Conservation (phyloP, 352 stramenopile genomes). For the Phytophthora cryptogea region DNA sequence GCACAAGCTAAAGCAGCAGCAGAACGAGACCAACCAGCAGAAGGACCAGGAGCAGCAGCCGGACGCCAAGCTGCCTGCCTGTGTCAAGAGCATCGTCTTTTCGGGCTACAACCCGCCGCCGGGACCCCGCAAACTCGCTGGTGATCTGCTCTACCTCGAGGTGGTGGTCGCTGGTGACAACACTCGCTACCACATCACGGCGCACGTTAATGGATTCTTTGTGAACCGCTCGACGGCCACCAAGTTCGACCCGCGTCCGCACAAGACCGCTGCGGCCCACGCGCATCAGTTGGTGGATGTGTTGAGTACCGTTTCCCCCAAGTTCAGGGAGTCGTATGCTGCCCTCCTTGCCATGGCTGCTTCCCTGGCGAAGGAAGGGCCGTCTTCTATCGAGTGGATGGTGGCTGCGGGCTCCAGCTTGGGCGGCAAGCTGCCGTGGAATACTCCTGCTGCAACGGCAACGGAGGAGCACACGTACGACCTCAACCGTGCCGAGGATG, state of each 20-base stretch:
- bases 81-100: conserved; percentile 91
- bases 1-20: conserved; percentile 31
- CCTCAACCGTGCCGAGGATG: conserved; percentile 88
- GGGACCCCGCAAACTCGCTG: conserved; percentile 86
- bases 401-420: conserved; percentile 77
- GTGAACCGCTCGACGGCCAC: conserved; percentile 86
- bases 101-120: conserved; percentile 96
- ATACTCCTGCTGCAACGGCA: conserved; percentile 47
- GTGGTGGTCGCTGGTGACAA: conserved; percentile 73
- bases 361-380: conserved; percentile 69
- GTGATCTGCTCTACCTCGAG: conserved; percentile 95
- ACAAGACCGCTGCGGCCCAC: conserved; percentile 36
- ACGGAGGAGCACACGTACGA: conserved; percentile 72
- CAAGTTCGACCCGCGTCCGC: conserved; percentile 85
- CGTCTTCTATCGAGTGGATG: conserved; percentile 88
- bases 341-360: conserved; percentile 83
- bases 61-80: conserved; percentile 75
- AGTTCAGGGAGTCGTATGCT: conserved; percentile 76
- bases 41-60: conserved; percentile 42
- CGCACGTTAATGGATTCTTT: conserved; percentile 93
- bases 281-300: conserved; percentile 85
- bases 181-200: conserved; percentile 85
- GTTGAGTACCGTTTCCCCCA: conserved; percentile 64
- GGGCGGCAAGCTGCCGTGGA: conserved; percentile 81
- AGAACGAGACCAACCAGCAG: conserved; percentile 32